Conservation (phyloP, 139 green algal species). For the Medakamo hakoo region DNA sequence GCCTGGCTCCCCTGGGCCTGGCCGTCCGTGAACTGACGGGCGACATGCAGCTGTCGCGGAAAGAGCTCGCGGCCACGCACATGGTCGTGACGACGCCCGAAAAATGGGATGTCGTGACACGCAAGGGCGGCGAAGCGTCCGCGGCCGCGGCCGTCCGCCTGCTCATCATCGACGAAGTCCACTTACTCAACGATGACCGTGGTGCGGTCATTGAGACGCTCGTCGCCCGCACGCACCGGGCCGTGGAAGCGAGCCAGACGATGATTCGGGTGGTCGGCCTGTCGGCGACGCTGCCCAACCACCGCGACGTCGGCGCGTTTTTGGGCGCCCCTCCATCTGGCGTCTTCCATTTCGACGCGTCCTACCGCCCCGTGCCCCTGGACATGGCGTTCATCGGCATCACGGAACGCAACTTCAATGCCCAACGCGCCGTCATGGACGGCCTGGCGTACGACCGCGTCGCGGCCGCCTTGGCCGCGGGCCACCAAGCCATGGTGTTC, state of each 20-base stretch:
- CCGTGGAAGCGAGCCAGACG: constrained; percentile 83
- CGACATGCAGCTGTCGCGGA: constrained; percentile 91
- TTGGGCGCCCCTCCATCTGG: constrained; percentile 48
- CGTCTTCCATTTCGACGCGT: constrained; percentile 92
- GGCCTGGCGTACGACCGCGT: constrained; percentile 86
- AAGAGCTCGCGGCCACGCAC: constrained; percentile 85
- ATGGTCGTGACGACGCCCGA: constrained; percentile 99
- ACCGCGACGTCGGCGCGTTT: constrained; percentile 85
- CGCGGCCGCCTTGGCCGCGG: constrained; percentile 50
- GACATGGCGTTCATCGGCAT: constrained; percentile 83
- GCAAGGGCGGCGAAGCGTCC: constrained; percentile 70
- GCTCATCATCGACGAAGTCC: constrained; percentile 80
- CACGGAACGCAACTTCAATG: constrained; percentile 65
- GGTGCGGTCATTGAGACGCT: constrained; percentile 96
- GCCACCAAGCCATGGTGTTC: constrained; percentile 98
- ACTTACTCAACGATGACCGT: constrained; percentile 94
- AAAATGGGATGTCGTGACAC: constrained; percentile 99
- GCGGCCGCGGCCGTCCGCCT: constrained; percentile 62
- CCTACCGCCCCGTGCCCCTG: constrained; percentile 86
- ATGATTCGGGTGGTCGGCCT: constrained; percentile 99
- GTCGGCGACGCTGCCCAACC: constrained; percentile 94
- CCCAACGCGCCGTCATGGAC: constrained; percentile 62
- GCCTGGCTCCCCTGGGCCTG: constrained; percentile 63
- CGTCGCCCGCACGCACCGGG: constrained; percentile 78
- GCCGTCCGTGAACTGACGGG: constrained; percentile 79